A percentile compares a stretch with the other conserved stretches of the same genome.
Conservation (phyloP, 768 basidiomycete species). For the Serendipita vermifera region DNA sequence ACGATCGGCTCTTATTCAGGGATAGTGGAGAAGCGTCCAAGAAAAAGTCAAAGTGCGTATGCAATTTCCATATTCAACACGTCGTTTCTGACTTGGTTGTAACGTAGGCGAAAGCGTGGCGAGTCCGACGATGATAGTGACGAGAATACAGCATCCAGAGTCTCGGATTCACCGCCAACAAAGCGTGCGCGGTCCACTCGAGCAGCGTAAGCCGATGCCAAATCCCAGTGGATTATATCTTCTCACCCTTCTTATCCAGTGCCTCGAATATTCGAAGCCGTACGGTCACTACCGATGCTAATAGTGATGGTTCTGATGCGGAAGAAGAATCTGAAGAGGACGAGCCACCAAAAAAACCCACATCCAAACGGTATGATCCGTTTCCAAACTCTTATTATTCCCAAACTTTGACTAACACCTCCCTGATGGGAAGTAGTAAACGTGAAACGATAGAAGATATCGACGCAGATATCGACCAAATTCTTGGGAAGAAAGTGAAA, state of each 20-base stretch:
- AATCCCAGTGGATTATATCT: neutral
- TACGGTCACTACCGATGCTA: neutral
- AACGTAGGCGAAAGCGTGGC: constrained; percentile 11
- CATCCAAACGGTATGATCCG: neutral
- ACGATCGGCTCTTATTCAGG: constrained; percentile 9
- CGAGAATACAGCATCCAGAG: constrained; percentile 18
- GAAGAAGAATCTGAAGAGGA: neutral
- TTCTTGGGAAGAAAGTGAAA: constrained; percentile 1
- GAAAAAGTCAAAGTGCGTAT: constrained; percentile 8
- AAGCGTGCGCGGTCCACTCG: neutral
- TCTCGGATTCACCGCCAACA: neutral
- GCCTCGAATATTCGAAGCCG: neutral
- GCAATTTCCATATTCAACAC: neutral
- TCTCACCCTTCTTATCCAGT: neutral
- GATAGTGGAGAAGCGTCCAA: constrained; percentile 49
- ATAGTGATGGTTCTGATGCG: neutral
- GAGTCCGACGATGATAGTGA: constrained; percentile 30
- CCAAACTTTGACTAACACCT: too few relatives aligned
- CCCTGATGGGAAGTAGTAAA: too few relatives aligned
- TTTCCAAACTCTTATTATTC: neutral
- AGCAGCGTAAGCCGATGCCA: constrained; percentile 6
- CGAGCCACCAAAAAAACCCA: neutral
- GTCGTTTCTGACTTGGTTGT: neutral
- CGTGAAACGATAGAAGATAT: constrained; percentile 7
- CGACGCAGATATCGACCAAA: constrained; percentile 3